These are phyloP conservation scores for Saccharomyces hybrid DNA, from an alignment of 1,139 yeast species.

Conservation along the genomic window DNA sequence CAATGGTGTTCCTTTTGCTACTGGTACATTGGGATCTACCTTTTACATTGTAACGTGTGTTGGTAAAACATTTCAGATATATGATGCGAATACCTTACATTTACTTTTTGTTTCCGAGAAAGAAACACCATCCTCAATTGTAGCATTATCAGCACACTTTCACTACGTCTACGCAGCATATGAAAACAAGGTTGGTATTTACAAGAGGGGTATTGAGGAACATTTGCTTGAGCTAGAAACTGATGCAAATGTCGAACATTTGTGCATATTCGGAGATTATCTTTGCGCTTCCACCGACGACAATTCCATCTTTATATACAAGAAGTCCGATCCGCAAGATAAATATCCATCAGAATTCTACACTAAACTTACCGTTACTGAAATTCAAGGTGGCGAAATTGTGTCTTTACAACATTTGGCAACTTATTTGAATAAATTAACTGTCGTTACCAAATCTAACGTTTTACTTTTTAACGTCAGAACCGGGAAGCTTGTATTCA, in stretches of 20 bases:
- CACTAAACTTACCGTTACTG: constrained; percentile 51
- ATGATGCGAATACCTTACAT: constrained; percentile 83
- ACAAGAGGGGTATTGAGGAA: constrained; percentile 73
- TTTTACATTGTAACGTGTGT: constrained; percentile 86
- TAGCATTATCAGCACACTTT: constrained; percentile 68
- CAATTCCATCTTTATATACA: constrained; percentile 56
- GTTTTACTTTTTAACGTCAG: constrained; percentile 61
- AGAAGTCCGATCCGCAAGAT: constrained; percentile 36
- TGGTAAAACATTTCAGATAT: constrained; percentile 84
- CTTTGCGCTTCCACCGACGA: constrained; percentile 50
- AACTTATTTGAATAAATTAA: constrained; percentile 83
- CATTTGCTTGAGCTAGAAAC: constrained; percentile 38
- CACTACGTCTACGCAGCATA: constrained; percentile 79
- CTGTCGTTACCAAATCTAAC: constrained; percentile 61
- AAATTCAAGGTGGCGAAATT: constrained; percentile 54
- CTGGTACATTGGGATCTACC: constrained; percentile 82
- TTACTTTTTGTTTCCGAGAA: constrained; percentile 78
- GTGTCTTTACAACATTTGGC: constrained; percentile 76
- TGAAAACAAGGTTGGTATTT: constrained; percentile 65
- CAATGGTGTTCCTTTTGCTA: constrained; percentile 74
- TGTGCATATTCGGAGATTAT: constrained; percentile 72
- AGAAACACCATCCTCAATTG: constrained; percentile 64
- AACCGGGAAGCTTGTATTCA: constrained; percentile 64
- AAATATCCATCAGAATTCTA: constrained; percentile 59
- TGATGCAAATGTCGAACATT: constrained; percentile 37